These are phyloP conservation scores for Rhizoclosmatium sp. DNA, from an alignment of 192 early-diverging fungal species.

Conservation along the genomic window DNA sequence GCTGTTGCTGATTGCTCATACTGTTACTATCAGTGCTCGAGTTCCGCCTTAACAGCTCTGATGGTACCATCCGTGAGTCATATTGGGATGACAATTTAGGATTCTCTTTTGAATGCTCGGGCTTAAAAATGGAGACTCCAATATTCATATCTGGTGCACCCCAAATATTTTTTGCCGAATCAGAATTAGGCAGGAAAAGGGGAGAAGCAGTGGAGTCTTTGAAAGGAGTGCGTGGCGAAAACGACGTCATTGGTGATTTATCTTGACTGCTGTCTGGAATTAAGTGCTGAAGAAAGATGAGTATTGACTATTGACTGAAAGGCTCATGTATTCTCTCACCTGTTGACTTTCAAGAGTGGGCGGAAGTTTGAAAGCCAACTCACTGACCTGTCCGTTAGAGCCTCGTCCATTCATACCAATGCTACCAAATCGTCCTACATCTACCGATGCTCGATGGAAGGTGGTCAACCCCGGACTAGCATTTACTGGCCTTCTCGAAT, in stretches of 20 bases:
- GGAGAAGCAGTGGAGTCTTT: slow-evolving; percentile 5
- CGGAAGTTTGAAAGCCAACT: slow-evolving; percentile 19
- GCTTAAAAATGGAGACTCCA: slow-evolving; percentile 14
- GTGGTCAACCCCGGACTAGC: slow-evolving; percentile 2
- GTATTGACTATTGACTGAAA: not conserved
- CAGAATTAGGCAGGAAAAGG: slow-evolving; percentile 19
- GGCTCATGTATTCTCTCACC: not conserved
- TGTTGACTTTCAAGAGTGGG: slow-evolving; percentile 11
- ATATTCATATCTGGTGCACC: slow-evolving; percentile 39
- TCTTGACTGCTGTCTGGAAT: not conserved
- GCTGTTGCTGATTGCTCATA: too few species aligned
- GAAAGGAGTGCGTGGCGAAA: not conserved
- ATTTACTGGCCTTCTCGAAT: not conserved
- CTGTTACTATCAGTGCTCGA: not conserved
- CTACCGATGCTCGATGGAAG: not conserved
- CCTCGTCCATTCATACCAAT: slow-evolving; percentile 1
- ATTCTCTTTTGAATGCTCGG: not conserved
- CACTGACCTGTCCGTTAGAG: not conserved
- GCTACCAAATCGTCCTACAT: slow-evolving; percentile 8
- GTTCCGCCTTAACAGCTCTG: slow-evolving; percentile 24
- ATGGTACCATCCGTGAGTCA: slow-evolving; percentile 12
- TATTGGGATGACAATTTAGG: not conserved
- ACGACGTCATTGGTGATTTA: not conserved
- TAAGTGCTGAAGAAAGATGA: not conserved
- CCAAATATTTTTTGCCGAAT: slow-evolving; percentile 36